Percentiles rank a stretch among this genome's conserved stretches.
These are phyloP conservation scores for Pseudocercospora ulei DNA, from an alignment of 2,329 filamentous ascomycete genomes.

Conservation along the genomic window DNA sequence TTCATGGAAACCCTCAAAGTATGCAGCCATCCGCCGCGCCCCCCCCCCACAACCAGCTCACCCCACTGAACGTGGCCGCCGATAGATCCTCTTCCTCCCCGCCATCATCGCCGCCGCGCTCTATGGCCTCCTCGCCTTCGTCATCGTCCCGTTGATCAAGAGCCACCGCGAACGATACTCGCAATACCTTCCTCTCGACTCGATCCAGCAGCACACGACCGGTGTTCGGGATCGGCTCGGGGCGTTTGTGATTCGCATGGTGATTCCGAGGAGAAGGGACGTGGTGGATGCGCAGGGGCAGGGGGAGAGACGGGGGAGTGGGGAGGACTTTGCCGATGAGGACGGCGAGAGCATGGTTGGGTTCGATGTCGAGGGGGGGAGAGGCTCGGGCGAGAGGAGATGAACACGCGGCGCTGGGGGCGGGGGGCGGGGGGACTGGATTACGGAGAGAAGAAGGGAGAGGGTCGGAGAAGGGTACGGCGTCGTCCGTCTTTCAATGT, in stretches of 20 bases:
- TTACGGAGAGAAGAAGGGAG: not conserved
- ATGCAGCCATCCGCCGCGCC: not conserved
- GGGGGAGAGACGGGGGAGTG: constrained; percentile 20
- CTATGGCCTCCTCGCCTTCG: constrained; percentile 37
- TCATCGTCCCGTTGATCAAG: constrained; percentile 40
- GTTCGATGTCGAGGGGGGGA: constrained; percentile 30
- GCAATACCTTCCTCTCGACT: constrained; percentile 37
- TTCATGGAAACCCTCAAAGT: constrained; percentile 28
- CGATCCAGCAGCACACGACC: constrained; percentile 26
- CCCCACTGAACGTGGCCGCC: constrained; percentile 8
- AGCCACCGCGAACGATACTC: constrained; percentile 40
- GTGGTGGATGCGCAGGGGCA: constrained; percentile 31
- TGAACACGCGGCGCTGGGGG: too few species aligned
- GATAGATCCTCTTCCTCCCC: constrained; percentile 40
- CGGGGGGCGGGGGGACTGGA: not conserved
- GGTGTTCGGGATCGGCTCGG: constrained; percentile 32
- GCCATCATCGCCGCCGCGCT: constrained; percentile 38
- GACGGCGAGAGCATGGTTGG: constrained; percentile 43
- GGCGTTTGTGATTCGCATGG: constrained; percentile 33
- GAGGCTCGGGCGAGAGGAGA: not conserved
- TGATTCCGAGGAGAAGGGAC: constrained; percentile 26
- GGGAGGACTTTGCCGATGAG: constrained; percentile 38
- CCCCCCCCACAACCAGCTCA: not conserved
- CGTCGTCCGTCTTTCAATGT: too few species aligned
- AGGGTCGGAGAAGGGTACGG: too few species aligned